phyloP scores from a whole-genome alignment of 2,329 filamentous ascomycete species.

The Sarocladium kiliense region DNA sequence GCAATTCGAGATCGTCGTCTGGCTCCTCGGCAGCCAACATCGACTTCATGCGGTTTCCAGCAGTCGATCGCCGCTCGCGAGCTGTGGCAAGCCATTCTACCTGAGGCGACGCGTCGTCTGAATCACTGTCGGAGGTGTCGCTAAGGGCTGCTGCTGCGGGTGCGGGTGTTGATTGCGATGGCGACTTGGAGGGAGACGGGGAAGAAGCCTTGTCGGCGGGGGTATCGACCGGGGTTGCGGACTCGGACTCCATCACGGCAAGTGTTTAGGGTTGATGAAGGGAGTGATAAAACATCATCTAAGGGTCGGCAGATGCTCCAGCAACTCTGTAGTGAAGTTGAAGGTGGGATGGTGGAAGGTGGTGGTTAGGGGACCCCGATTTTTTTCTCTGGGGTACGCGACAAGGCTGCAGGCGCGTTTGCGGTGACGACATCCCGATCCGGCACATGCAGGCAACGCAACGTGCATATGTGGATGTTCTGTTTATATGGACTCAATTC shows the following conservation, averaged over 20 bases:
- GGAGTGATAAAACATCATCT: background rate
- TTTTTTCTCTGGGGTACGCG: slow-evolving; percentile 1
- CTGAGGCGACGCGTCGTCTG: slow-evolving; percentile 19
- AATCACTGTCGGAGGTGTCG: slow-evolving; percentile 29
- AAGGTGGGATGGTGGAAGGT: background rate
- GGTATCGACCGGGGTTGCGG: background rate
- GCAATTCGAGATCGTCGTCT: slow-evolving; percentile 62
- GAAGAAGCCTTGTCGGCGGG: background rate
- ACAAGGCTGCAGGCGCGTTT: slow-evolving; percentile 2
- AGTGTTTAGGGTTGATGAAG: background rate
- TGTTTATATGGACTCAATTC: too few relatives aligned
- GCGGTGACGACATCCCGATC: slow-evolving; percentile 6
- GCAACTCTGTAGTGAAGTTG: background rate
- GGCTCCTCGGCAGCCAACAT: slow-evolving; percentile 71
- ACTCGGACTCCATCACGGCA: slow-evolving; percentile 3
- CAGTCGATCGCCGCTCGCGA: slow-evolving; percentile 71
- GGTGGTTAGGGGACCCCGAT: background rate
- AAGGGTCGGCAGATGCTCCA: background rate
- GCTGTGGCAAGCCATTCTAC: slow-evolving; percentile 69
- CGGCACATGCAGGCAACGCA: background rate
- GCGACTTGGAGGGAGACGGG: background rate
- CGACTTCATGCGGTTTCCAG: slow-evolving; percentile 76
- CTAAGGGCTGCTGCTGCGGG: slow-evolving; percentile 11
- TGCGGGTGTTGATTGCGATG: background rate
- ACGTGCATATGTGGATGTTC: too few relatives aligned